A percentile compares a stretch with the other conserved stretches of the same genome.
Evolutionary conservation across 768 basidiomycete genomes (phyloP).

Genomic region (Auricularia heimuer): DNA sequence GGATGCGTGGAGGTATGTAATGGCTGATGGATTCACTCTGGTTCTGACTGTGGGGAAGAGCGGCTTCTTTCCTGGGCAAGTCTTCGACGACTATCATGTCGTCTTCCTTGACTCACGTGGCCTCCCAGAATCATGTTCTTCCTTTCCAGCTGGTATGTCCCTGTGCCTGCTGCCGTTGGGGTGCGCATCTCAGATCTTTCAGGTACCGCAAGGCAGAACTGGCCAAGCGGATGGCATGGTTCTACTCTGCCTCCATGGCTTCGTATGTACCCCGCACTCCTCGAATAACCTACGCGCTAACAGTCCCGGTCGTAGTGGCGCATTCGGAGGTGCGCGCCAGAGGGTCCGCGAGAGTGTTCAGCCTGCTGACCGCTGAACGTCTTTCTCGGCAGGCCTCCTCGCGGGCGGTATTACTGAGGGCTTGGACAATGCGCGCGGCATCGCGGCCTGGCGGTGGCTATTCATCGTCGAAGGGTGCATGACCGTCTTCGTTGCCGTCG

Average conservation of each 20-base stretch:
- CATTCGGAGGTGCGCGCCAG: background rate
- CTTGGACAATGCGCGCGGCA: background rate
- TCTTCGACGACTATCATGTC: background rate
- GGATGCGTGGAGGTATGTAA: background rate
- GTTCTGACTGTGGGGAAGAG: background rate
- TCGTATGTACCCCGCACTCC: background rate
- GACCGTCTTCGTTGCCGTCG: background rate
- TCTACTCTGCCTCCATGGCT: background rate
- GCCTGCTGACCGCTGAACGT: background rate
- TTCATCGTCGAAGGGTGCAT: background rate
- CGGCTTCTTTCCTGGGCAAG: background rate
- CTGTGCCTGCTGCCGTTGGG: too few species aligned
- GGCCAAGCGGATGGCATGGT: background rate
- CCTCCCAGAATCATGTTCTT: background rate
- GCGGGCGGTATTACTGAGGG: background rate
- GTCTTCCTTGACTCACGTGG: background rate
- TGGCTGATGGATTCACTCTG: background rate
- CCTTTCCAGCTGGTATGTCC: background rate
- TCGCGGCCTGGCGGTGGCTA: background rate
- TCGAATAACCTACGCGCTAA: background rate
- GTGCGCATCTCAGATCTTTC: background rate
- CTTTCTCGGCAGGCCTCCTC: background rate
- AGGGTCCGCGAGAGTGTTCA: background rate
- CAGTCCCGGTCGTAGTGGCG: background rate
- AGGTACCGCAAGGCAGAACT: background rate